phyloP scores from a whole-genome alignment of 2,329 filamentous ascomycete species.

The Colletotrichum sp. region DNA sequence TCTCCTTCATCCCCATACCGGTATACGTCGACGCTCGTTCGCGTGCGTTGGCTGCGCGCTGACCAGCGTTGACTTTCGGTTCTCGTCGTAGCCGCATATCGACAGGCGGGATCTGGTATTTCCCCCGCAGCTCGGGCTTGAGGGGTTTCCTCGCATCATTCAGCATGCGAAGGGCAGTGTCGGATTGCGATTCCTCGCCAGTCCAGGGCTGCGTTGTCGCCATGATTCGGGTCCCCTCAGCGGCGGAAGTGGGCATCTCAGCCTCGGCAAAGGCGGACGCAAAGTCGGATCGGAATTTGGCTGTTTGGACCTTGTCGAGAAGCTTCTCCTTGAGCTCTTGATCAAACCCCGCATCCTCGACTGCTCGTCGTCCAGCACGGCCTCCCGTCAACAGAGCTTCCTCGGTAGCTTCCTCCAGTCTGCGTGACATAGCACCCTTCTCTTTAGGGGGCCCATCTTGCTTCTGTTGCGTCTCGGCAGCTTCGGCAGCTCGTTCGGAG shows the following conservation, averaged over 20 bases:
- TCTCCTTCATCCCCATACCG: constrained; percentile 49
- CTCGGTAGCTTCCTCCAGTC: constrained; percentile 67
- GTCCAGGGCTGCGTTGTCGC: constrained; percentile 77
- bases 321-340: constrained; percentile 66
- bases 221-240: constrained; percentile 70
- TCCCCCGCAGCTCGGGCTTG: constrained; percentile 50
- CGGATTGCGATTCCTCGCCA: constrained; percentile 75
- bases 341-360: constrained; percentile 68
- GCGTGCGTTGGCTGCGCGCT: constrained; percentile 57
- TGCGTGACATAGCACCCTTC: constrained; percentile 57
- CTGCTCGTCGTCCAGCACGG: constrained; percentile 61
- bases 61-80: constrained; percentile 44
- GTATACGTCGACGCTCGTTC: constrained; percentile 62
- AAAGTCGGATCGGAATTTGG: constrained; percentile 58
- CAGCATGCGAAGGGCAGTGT: constrained; percentile 84
- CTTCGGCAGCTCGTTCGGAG: constrained; percentile 3
- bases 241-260: constrained; percentile 60
- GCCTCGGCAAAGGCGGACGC: constrained; percentile 53
- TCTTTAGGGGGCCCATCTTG: background rate
- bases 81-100: constrained; percentile 55
- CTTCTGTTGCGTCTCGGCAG: background rate
- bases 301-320: constrained; percentile 59
- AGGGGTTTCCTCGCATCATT: constrained; percentile 80
- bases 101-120: constrained; percentile 50
- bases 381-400: constrained; percentile 65